Evolutionary conservation across 495 filamentous ascomycete species (phyloP).

Genomic region (Aspergillus carlsbadensis): DNA sequence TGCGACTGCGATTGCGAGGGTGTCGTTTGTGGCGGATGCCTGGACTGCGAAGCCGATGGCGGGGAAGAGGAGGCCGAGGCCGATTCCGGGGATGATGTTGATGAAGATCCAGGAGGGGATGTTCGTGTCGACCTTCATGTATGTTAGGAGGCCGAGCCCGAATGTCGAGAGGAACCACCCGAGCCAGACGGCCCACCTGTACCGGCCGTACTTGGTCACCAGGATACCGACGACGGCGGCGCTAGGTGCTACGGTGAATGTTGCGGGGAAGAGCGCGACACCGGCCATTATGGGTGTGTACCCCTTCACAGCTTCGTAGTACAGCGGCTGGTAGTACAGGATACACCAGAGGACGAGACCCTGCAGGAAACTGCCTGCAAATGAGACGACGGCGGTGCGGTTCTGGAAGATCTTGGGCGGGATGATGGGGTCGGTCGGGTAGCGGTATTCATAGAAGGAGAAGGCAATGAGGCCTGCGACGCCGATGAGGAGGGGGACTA

Average conservation of each 20-base stretch:
- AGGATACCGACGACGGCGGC: conserved; percentile 50
- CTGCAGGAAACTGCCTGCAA: conserved; percentile 45
- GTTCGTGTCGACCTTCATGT: conserved; percentile 45
- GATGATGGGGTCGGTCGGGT: conserved; percentile 49
- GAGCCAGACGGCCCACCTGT: conserved; percentile 51
- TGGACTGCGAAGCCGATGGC: conserved; percentile 48
- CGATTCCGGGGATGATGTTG: conserved; percentile 49
- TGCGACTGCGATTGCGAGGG: conserved; percentile 48
- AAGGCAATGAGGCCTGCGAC: conserved; percentile 17
- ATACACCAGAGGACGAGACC: conserved; percentile 51
- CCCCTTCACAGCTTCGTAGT: conserved; percentile 54
- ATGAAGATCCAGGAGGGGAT: conserved; percentile 47
- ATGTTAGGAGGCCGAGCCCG: conserved; percentile 46
- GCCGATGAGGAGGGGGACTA: conserved; percentile 39
- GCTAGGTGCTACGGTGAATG: conserved; percentile 51
- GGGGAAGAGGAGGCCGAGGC: conserved; percentile 51
- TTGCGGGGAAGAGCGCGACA: conserved; percentile 47
- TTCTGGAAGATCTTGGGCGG: conserved; percentile 50
- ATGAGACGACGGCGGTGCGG: conserved; percentile 44
- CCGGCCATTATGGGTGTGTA: conserved; percentile 46
- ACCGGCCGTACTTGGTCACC: conserved; percentile 45
- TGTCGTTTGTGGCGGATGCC: conserved; percentile 41
- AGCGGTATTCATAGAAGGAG: conserved; percentile 19
- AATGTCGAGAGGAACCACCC: conserved; percentile 52
- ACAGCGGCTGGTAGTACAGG: conserved; percentile 49